Evolutionary conservation across 2,329 filamentous ascomycete species (phyloP).

Genomic region (Aspergillus unguis): DNA sequence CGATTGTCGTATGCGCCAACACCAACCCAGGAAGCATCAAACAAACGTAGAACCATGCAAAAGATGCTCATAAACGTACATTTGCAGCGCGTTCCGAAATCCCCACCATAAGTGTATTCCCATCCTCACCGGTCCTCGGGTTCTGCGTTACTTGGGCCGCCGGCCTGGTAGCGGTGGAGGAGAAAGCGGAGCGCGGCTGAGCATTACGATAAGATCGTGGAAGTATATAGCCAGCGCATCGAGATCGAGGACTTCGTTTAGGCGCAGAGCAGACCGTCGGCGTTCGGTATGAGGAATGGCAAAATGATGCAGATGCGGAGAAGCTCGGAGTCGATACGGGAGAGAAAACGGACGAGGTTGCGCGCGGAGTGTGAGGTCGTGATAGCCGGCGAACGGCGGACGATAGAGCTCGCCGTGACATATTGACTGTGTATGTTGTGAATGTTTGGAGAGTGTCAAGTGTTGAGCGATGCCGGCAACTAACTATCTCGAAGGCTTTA

Average conservation of each 20-base stretch:
- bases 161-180: slow-evolving; percentile 29
- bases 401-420: slow-evolving; percentile 30
- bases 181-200: slow-evolving; percentile 31
- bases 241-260: background rate
- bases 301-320: slow-evolving; percentile 33
- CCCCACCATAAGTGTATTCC: slow-evolving; percentile 75
- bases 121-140: slow-evolving; percentile 74
- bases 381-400: slow-evolving; percentile 25
- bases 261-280: slow-evolving; percentile 1
- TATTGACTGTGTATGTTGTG: slow-evolving; percentile 12
- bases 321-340: slow-evolving; percentile 22
- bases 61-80: slow-evolving; percentile 49
- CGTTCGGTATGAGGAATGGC: slow-evolving; percentile 22
- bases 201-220: background rate
- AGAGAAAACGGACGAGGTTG: slow-evolving; percentile 21
- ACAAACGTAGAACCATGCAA: background rate
- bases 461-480: background rate
- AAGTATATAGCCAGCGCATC: background rate
- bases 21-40: background rate
- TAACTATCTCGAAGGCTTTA: slow-evolving; percentile 9
- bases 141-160: slow-evolving; percentile 56
- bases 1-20: background rate
- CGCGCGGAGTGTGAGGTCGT: slow-evolving; percentile 18
- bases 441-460: background rate
- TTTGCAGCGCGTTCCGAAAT: slow-evolving; percentile 81